phyloP scores from a whole-genome alignment of 768 basidiomycete species.

The Suillus subalutaceus region DNA sequence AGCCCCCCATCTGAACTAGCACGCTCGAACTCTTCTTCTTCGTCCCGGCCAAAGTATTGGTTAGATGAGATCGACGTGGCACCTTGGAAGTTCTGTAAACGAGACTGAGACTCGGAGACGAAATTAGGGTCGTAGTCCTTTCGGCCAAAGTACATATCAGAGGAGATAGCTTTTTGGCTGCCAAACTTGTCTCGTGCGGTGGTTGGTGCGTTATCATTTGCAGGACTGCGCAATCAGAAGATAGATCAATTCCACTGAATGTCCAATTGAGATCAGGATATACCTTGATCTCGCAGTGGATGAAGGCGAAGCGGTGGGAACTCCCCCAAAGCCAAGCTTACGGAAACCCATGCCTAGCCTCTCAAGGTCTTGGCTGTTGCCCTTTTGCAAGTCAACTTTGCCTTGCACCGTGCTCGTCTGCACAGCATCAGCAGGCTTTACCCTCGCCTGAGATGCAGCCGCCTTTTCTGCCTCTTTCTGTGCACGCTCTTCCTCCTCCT shows the following conservation, averaged over 20 bases:
- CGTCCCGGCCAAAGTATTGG: slow-evolving; percentile 95
- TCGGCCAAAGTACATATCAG: slow-evolving; percentile 96
- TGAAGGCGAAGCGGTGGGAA: slow-evolving; percentile 62
- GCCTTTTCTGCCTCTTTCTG: slow-evolving; percentile 61
- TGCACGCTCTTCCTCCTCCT: slow-evolving; percentile 81
- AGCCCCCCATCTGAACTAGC: slow-evolving; percentile 58
- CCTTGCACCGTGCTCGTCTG: slow-evolving; percentile 27
- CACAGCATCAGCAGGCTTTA: slow-evolving; percentile 30
- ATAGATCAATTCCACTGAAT: slow-evolving; percentile 8
- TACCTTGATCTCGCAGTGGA: slow-evolving; percentile 48
- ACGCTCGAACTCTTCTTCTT: slow-evolving; percentile 54
- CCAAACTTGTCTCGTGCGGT: slow-evolving; percentile 92
- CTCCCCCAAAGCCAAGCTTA: slow-evolving; percentile 82
- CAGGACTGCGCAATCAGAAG: slow-evolving; percentile 20
- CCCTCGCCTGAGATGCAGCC: slow-evolving; percentile 30
- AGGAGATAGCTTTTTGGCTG: slow-evolving; percentile 92
- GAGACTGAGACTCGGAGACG: slow-evolving; percentile 74
- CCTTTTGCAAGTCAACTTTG: slow-evolving; percentile 39
- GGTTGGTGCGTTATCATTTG: slow-evolving; percentile 64
- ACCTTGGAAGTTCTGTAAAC: slow-evolving; percentile 85
- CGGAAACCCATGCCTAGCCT: slow-evolving; percentile 72
- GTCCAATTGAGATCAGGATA: background rate
- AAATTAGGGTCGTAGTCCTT: slow-evolving; percentile 80
- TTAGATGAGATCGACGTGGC: slow-evolving; percentile 93
- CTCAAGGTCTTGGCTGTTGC: slow-evolving; percentile 53